Conservation (phyloP, 345 rosid genomes). For the Citropsis articulata region DNA sequence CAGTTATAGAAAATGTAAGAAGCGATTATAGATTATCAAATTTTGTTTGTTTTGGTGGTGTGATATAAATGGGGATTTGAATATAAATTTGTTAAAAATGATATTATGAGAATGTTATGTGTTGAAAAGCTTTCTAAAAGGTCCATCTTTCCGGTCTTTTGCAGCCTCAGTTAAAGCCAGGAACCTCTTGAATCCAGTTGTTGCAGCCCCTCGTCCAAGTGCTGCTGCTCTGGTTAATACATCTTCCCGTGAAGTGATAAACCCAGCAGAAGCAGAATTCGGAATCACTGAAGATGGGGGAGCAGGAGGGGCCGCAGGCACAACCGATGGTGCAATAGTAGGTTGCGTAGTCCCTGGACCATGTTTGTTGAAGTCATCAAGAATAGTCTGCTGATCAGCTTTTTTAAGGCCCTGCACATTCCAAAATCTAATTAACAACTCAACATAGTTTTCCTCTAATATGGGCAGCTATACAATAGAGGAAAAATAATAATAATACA, state of each 20-base stretch:
- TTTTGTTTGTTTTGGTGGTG: background rate
- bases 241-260: constrained; percentile 84
- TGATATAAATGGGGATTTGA: no score
- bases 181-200: constrained; percentile 96
- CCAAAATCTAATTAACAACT: background rate
- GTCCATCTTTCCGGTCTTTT: constrained; percentile 94
- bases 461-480: background rate
- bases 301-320: constrained; percentile 42
- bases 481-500: background rate
- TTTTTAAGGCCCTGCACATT: constrained; percentile 78
- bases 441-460: background rate
- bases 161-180: constrained; percentile 99
- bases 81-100: background rate
- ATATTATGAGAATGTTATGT: constrained; percentile 29
- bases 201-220: constrained; percentile 97
- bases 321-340: constrained; percentile 32
- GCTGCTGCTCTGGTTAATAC: constrained; percentile 96
- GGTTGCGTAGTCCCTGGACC: constrained; percentile 63
- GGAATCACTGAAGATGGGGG: constrained; percentile 39
- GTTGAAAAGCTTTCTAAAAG: constrained; percentile 90
- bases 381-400: constrained; percentile 82
- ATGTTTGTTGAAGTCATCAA: constrained; percentile 88
- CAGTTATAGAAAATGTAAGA: background rate
- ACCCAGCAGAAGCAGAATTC: constrained; percentile 50
- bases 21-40: background rate